Evolutionary conservation across 495 filamentous ascomycete genomes (phyloP), one percentile per base, ranked within the genome.

Genomic region (Penicillium taxi): DNA sequence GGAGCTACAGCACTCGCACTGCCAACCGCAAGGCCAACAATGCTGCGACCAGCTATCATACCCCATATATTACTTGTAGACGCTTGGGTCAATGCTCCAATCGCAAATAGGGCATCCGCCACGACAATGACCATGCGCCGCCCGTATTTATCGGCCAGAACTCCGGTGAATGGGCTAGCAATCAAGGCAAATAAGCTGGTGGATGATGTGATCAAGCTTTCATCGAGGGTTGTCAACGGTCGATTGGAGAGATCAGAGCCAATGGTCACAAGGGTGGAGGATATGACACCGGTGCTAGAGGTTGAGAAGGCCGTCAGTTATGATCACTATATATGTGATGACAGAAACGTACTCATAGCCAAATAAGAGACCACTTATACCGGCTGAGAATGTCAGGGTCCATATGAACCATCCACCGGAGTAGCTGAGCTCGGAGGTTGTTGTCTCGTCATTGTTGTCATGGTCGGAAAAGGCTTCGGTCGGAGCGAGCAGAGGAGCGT

Each of bases 221-320:
- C 93, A 55, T 93, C 84, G 22, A 88, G 66, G 2, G 79, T 84
- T 5, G 74, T 80, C 21, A 91, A 69, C 9, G 69, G 57, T 5
- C 72, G 71, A 31, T 61, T 51, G 5, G 84, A 88, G n/a, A 94
- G 76, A 37, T 85, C 81, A 2, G 74, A 71, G 28, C 72, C 73
- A 45, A 94, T 77, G 2, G 84, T 85, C 24, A 95, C 81, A 20
- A 95, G 70, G 0, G 86, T 91, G 1, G 86, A 81, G 15, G 85
- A 91, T 26, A 96, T 91, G 9, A 94, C 88, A 26, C 89, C 89
- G 13, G 89, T 96, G 51, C 86, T 91, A 44, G 29, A 39, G 31
- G 27, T 32, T 20, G 16, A 43, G 22, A 45, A 25, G 12, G 12
- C 15, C 26, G 31, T 55, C 36, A 15, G 32, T 21, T 12, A 39